Percentiles rank a stretch among this genome's conserved stretches.
Evolutionary conservation across 1,284 basidiomycete genomes (phyloP).

Genomic region (Apiotrichum montevideense): DNA sequence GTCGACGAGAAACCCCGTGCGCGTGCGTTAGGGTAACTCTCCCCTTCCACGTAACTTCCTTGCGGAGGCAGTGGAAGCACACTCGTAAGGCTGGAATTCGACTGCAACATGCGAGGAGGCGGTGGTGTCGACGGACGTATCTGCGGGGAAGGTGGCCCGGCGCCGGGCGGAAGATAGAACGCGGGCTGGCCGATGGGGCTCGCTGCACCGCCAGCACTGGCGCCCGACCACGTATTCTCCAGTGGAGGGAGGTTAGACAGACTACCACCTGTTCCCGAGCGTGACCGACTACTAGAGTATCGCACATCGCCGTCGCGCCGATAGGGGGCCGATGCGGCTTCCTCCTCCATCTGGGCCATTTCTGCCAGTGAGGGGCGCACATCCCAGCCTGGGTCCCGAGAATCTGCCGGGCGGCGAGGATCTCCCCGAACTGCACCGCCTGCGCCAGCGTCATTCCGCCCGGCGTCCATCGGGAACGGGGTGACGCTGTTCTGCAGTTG

Average conservation of each 20-base stretch:
- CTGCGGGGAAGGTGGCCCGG: slow-evolving; percentile 13
- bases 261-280: slow-evolving; percentile 3
- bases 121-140: slow-evolving; percentile 11
- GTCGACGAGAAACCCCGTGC: slow-evolving; percentile 12
- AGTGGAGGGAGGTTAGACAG: background rate
- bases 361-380: background rate
- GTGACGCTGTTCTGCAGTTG: slow-evolving; percentile 23
- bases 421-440: background rate
- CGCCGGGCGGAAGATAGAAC: slow-evolving; percentile 18
- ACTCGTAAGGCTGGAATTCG: slow-evolving; percentile 17
- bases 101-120: background rate
- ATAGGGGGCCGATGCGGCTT: slow-evolving; percentile 4
- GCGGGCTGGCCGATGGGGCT: slow-evolving; percentile 9
- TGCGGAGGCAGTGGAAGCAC: slow-evolving; percentile 16
- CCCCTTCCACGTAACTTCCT: background rate
- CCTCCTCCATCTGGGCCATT: slow-evolving; percentile 8
- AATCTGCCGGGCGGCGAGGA: background rate
- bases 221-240: background rate
- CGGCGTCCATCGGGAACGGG: slow-evolving; percentile 35
- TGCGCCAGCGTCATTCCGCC: slow-evolving; percentile 11
- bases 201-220: background rate
- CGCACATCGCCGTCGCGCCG: slow-evolving; percentile 1
- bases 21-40: background rate
- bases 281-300: background rate
- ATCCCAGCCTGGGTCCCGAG: background rate